Percentiles rank a stretch among this genome's conserved stretches.
Evolutionary conservation across 306 rosid genomes (phyloP).

Genomic region (Vigna radiata): DNA sequence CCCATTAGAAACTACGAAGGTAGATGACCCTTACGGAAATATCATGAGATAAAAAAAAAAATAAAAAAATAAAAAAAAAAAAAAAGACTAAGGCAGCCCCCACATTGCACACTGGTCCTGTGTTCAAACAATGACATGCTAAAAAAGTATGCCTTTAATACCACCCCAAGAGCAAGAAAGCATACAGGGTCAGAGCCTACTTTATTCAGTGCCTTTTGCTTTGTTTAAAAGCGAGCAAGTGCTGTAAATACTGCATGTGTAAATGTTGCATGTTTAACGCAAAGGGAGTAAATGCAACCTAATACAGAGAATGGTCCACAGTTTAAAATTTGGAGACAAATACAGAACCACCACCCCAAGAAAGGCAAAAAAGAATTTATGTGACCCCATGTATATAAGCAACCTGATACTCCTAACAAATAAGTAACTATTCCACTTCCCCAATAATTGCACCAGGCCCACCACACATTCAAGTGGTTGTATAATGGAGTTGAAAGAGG

Average conservation of each 20-base stretch:
- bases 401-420: slow-evolving; percentile 42
- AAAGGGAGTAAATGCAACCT: slow-evolving; percentile 30
- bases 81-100: slow-evolving; percentile 39
- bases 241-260: slow-evolving; percentile 39
- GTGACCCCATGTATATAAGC: slow-evolving; percentile 38
- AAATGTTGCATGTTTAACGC: slow-evolving; percentile 36
- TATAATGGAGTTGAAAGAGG: slow-evolving; percentile 27
- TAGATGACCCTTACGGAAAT: slow-evolving; percentile 30
- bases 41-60: slow-evolving; percentile 6
- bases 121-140: slow-evolving; percentile 54
- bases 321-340: slow-evolving; percentile 3
- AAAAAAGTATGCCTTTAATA: slow-evolving; percentile 50
- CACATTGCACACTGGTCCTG: slow-evolving; percentile 47
- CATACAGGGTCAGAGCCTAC: slow-evolving; percentile 47
- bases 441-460: slow-evolving; percentile 48
- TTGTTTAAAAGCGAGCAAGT: slow-evolving; percentile 29
- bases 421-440: slow-evolving; percentile 32
- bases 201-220: slow-evolving; percentile 53
- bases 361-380: slow-evolving; percentile 32
- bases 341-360: slow-evolving; percentile 18
- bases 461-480: slow-evolving; percentile 43
- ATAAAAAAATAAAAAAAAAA: background rate
- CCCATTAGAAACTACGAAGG: slow-evolving; percentile 48
- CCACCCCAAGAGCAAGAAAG: slow-evolving; percentile 43
- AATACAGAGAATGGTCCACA: slow-evolving; percentile 37